Base-by-base conservation (phyloP, 1,284 basidiomycete genomes). In the Anthracocystis panici-leucophaei region DNA sequence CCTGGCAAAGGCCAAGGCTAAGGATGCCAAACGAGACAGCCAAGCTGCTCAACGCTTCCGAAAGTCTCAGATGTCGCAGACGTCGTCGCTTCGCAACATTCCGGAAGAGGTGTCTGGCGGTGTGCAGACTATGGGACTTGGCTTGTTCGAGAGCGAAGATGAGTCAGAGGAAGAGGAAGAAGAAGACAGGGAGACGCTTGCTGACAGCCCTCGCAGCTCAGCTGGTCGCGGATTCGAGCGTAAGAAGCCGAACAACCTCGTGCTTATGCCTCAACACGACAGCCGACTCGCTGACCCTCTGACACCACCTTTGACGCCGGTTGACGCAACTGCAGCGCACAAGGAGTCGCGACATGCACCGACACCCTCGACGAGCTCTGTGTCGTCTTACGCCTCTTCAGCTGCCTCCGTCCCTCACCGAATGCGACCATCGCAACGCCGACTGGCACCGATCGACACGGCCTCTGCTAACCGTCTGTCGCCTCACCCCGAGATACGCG, bases 11-110 rank as follows among this genome's bases (percentile, higher is more conserved):
- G 64, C 68, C 12, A 48, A 66, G 29, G 68, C 57, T 8, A 65
- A 69, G 56, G 69, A 73, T 16, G 73, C 57, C 5, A 65, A 71
- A 52, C 60, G 65, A 29, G 73, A 76, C n/a, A 71, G 64, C 35
- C 44, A 68, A 21, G 68, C 67, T 20, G 72, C 72, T 3, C 55
- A 58, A 41, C 58, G 63, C 2, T 61, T 44, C 51, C 54, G 72
- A n/a, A 60, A 44, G 42, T 74, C 71, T 42, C 51, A 62, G 16
- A 72, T 66, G 58, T 55, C 72, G 55, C 57, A 68, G n/a, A 57
- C 72, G 18, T 65, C 62, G 23, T 68, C 72, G 51, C 66, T 75
- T 14, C 61, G 63, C 52, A 69, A 75, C 35, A 75, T 75, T 16
- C 72, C 72, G 5, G 72, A 75, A 29, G 66, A 69, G 53, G 25